Conservation (phyloP, 2,329 filamentous ascomycete genomes). For the Aspergillus proliferans region DNA sequence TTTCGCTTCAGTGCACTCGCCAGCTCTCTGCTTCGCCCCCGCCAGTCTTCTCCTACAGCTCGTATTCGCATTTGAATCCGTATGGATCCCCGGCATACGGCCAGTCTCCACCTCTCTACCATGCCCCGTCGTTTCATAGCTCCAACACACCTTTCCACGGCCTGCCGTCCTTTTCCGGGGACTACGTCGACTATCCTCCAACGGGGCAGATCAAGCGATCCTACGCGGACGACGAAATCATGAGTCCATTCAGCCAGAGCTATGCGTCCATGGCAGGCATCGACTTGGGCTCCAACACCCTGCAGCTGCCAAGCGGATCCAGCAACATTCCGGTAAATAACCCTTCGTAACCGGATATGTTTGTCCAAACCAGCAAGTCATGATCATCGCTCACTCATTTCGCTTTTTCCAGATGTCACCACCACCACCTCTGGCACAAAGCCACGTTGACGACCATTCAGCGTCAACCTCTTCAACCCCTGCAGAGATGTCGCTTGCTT, state of each 20-base stretch:
- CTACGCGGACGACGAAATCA: constrained; percentile 50
- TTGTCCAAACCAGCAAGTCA: constrained; percentile 13
- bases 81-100: constrained; percentile 31
- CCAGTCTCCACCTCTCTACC: constrained; percentile 28
- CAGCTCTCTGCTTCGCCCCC: constrained; percentile 56
- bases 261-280: constrained; percentile 55
- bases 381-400: neutral
- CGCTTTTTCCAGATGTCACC: neutral
- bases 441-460: constrained; percentile 23
- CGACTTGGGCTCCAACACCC: constrained; percentile 36
- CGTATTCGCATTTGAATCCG: constrained; percentile 42
- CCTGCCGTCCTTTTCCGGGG: constrained; percentile 26
- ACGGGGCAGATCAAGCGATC: constrained; percentile 45
- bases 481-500: constrained; percentile 31
- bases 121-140: constrained; percentile 10
- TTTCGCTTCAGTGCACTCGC: constrained; percentile 53
- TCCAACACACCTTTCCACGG: constrained; percentile 26
- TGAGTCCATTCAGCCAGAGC: constrained; percentile 55
- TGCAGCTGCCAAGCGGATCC: constrained; percentile 29
- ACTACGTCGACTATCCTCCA: constrained; percentile 23
- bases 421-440: constrained; percentile 25
- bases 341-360: constrained; percentile 21
- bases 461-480: constrained; percentile 31
- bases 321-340: constrained; percentile 39
- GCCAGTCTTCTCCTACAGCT: constrained; percentile 49